Evolutionary conservation across 306 rosid species (phyloP), one percentile per base, ranked within the genome.

Genomic region (Fragaria iinumae): DNA sequence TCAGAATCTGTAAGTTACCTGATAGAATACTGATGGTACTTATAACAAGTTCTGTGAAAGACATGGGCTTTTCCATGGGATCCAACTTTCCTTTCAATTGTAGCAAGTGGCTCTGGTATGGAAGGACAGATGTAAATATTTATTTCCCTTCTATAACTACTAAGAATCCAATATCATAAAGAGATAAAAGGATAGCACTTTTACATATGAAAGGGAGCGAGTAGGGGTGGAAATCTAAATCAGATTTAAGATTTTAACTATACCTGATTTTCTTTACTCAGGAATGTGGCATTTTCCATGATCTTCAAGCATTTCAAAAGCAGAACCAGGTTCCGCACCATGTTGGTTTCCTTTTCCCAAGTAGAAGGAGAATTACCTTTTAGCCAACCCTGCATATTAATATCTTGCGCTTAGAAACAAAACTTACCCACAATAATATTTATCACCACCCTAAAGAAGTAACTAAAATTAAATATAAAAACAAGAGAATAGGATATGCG

Each of bases 261-360:
- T 80, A 96, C 99, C 97, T 96, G 99, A 81, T 96, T 96, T 76
- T 88, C 93, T 70, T 89, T 83, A 76, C 99, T 96, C 21, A 96
- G 88, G 76, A 92, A 92, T 49, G 99, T 89, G 8, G 99, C 98
- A 83, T 96, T 96, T 87, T 96, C 98, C 99, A 96, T 96, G 69
- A 96, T 91, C 90, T 92, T 92, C 89, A 96, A 86, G 84, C 99
- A 89, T 84, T 92, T 96, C 84, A 79, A 84, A 69, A 86, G 84
- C 47, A 83, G 76, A 80, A 86, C 83, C 66, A 96, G 80, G 81
- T 89, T 82, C 84, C 81, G 85, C 60, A 86, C 83, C 79, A 82
- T 82, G 55, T 83, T 79, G 43, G 63, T 80, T 80, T 86, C 87
- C 75, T 71, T 79, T 81, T 83, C 86, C 80, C 75, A 83, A 45